Percentiles rank a stretch among this genome's conserved stretches.
These are phyloP conservation scores for Dittrichia graveolens DNA, from an alignment of 129 eudicot species.

Conservation along the genomic window DNA sequence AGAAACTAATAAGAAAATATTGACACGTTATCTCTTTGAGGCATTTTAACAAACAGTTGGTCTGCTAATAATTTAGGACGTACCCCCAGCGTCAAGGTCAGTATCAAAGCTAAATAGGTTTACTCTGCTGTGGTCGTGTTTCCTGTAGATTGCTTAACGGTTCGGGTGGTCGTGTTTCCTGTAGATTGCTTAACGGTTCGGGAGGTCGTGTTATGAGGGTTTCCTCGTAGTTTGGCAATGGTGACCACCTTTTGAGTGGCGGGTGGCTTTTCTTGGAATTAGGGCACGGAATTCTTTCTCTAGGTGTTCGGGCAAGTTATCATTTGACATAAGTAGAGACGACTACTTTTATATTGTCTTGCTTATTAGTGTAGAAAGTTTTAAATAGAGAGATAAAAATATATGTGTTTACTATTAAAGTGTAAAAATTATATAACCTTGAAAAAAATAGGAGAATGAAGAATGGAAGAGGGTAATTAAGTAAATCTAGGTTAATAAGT, in stretches of 20 bases:
- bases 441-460: too few relatives aligned
- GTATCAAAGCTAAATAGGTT: constrained; percentile 10
- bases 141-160: neutral
- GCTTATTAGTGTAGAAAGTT: too few relatives aligned
- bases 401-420: too few relatives aligned
- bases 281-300: constrained; percentile 1
- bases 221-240: constrained; percentile 1
- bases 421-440: too few relatives aligned
- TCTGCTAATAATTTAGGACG: constrained; percentile 2
- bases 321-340: too few relatives aligned
- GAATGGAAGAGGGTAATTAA: too few relatives aligned
- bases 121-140: neutral
- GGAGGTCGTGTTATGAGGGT: neutral
- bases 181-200: neutral
- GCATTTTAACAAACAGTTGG: constrained; percentile 41
- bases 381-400: too few relatives aligned
- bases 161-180: neutral
- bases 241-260: constrained; percentile 4
- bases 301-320: too few relatives aligned
- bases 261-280: constrained; percentile 9
- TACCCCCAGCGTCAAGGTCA: too few relatives aligned
- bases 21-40: constrained; percentile 16
- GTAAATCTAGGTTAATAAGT: too few relatives aligned
- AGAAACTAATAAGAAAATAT: neutral
- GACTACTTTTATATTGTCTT: too few relatives aligned